Evolutionary conservation across 139 green algal species (phyloP), one percentile per base, ranked within the genome.

Genomic region (Deuterostichococcus epilithicus): DNA sequence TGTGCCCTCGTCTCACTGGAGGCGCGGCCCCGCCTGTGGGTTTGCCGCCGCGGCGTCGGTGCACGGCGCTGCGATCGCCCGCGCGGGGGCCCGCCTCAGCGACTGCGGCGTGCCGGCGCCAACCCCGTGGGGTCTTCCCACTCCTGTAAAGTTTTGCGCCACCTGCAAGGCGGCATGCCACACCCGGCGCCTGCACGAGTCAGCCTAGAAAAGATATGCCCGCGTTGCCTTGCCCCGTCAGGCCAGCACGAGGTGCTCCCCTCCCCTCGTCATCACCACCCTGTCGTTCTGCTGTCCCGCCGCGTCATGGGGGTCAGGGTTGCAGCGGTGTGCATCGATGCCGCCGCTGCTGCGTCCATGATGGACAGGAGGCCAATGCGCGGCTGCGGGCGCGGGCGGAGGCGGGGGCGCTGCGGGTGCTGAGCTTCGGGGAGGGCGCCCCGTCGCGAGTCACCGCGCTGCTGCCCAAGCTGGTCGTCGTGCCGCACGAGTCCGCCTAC

Each of bases 361-460:
- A 60, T 60, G 45, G 13, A 72, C 78, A 82, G 78, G 82, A 80
- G n/a, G 73, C 92, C 1, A 94, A 96, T 75, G 77, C 82, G 1
- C 44, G 59, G 30, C 74, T 96, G 32, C 68, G 69, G 3, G n/a
- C 37, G 28, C 72, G 91, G 59, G 77, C 85, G 76, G 85, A 83
- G 34, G 66, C 76, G 0, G 77, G 77, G 1, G 30, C 32, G 26
- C 66, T 91, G 58, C 38, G 39, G 18, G 87, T 93, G 60, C 74
- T 93, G 34, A 86, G 76, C 73, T 90, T 90, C 70, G 73, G 66
- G 0, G 91, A 96, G 83, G 88, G 89, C n/a, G 63, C 75, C 59
- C 85, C 85, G 44, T 93, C 85, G 15, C 76, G 72, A 75, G 70
- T 92, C 18, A 75, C 63, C 25, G 76, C 72, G 25, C 73, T 92